Evolutionary conservation across 176 grass and related monocot genomes (phyloP).

Genomic region (Carex myosuroides): DNA sequence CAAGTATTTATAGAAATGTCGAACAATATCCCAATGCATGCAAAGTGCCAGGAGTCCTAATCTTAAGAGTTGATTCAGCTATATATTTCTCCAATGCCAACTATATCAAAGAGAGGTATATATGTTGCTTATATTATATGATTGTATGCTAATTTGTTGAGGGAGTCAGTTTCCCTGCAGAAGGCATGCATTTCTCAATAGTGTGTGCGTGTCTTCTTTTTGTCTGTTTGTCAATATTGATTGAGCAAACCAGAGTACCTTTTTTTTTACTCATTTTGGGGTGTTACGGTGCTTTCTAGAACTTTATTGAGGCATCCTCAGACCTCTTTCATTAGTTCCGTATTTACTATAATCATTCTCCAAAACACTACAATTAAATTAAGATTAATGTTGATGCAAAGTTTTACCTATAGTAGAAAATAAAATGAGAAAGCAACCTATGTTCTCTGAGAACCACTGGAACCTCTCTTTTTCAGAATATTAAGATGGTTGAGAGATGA

Average conservation of each 20-base stretch:
- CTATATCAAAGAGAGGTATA: slow-evolving; percentile 92
- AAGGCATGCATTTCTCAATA: background rate
- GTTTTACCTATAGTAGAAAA: background rate
- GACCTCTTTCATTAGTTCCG: background rate
- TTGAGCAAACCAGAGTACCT: background rate
- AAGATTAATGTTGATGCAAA: background rate
- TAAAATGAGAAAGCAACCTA: background rate
- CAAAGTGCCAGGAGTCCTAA: slow-evolving; percentile 53
- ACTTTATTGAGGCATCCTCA: slow-evolving; percentile 6
- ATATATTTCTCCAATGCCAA: slow-evolving; percentile 98
- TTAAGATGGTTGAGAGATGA: slow-evolving; percentile 87
- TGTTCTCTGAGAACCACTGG: background rate
- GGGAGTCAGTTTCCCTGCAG: background rate
- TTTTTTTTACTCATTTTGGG: background rate
- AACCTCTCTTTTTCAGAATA: slow-evolving; percentile 48
- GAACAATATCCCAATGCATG: slow-evolving; percentile 74
- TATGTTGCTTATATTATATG: slow-evolving; percentile 7
- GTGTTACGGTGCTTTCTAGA: background rate
- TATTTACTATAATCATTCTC: background rate
- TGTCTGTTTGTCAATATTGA: background rate
- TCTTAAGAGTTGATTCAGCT: slow-evolving; percentile 85
- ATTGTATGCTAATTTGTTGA: background rate
- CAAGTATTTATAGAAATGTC: slow-evolving; percentile 69
- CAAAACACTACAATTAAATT: background rate
- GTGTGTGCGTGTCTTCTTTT: background rate